Conservation (phyloP, 2,329 filamentous ascomycete species). For the Nemania sp. region DNA sequence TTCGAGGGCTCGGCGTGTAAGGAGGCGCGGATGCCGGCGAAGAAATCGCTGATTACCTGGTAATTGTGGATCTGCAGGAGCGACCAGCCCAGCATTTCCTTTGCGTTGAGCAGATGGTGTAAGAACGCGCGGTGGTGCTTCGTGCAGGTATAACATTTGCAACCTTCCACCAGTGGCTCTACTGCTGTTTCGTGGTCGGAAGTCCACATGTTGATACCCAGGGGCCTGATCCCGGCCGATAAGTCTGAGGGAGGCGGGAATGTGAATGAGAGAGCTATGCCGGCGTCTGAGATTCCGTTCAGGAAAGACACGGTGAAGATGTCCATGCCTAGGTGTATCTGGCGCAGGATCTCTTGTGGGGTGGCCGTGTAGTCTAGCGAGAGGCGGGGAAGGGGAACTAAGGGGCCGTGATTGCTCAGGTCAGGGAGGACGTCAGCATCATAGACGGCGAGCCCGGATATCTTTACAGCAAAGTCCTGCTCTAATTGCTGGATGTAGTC, state of each 20-base stretch:
- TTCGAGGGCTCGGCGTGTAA: conserved; percentile 60
- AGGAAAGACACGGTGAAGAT: conserved; percentile 78
- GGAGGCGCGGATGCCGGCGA: conserved; percentile 66
- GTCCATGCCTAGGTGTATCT: conserved; percentile 78
- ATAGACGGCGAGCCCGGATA: conserved; percentile 79
- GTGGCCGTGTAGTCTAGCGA: conserved; percentile 64
- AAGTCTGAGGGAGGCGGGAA: conserved; percentile 59
- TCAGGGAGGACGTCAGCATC: conserved; percentile 70
- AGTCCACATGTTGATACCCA: conserved; percentile 82
- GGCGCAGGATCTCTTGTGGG: conserved; percentile 77
- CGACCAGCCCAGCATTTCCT: conserved; percentile 96
- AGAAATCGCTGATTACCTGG: conserved; percentile 71
- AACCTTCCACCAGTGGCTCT: conserved; percentile 63
- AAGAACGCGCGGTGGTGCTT: conserved; percentile 85
- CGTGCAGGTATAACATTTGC: conserved; percentile 81
- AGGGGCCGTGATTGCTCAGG: conserved; percentile 57
- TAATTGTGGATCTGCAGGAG: conserved; percentile 93
- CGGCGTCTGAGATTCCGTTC: conserved; percentile 74
- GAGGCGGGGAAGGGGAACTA: conserved; percentile 70
- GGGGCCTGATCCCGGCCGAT: conserved; percentile 43
- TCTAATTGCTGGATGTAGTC: conserved; percentile 76
- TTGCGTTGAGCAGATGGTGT: conserved; percentile 83
- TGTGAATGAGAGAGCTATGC: conserved; percentile 78
- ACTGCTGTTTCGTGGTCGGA: conserved; percentile 63
- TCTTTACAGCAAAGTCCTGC: conserved; percentile 58